Evolutionary conservation across 1,284 basidiomycete species (phyloP).

Genomic region (Cutaneotrichosporon cyanovorans): DNA sequence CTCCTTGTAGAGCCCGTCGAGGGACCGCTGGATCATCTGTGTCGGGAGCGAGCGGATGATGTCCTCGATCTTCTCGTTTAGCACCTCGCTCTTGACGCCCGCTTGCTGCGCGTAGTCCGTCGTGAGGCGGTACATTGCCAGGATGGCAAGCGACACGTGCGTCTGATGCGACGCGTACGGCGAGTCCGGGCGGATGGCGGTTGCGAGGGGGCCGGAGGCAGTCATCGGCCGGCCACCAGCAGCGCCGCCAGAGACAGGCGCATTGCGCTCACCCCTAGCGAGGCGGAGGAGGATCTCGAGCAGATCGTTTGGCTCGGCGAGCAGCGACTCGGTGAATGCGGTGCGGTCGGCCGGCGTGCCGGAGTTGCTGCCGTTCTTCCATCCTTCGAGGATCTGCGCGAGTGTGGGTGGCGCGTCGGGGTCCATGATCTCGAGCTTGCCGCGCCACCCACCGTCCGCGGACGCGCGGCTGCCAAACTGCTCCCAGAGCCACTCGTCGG

Average conservation of each 20-base stretch:
- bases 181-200: conserved; percentile 63
- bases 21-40: conserved; percentile 73
- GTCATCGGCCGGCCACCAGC: conserved; percentile 48
- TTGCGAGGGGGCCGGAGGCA: conserved; percentile 35
- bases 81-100: conserved; percentile 58
- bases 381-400: conserved; percentile 74
- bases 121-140: conserved; percentile 78
- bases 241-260: conserved; percentile 54
- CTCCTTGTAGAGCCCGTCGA: conserved; percentile 89
- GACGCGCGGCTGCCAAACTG: conserved; percentile 61
- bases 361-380: conserved; percentile 71
- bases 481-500: conserved; percentile 83
- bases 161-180: conserved; percentile 81
- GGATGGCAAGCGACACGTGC: conserved; percentile 80
- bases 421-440: conserved; percentile 82
- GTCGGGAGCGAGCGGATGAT: conserved; percentile 78
- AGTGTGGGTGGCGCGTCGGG: conserved; percentile 93
- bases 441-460: conserved; percentile 72
- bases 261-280: conserved; percentile 75
- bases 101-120: conserved; percentile 71
- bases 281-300: conserved; percentile 83
- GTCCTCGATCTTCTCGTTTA: conserved; percentile 73
- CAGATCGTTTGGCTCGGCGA: conserved; percentile 69
- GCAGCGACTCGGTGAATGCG: conserved; percentile 77
- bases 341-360: conserved; percentile 69